A percentile compares a stretch with the other conserved stretches of the same genome.
These are phyloP conservation scores for Solanum gracilifrons DNA, from an alignment of 257 asterid genomes.

Conservation along the genomic window DNA sequence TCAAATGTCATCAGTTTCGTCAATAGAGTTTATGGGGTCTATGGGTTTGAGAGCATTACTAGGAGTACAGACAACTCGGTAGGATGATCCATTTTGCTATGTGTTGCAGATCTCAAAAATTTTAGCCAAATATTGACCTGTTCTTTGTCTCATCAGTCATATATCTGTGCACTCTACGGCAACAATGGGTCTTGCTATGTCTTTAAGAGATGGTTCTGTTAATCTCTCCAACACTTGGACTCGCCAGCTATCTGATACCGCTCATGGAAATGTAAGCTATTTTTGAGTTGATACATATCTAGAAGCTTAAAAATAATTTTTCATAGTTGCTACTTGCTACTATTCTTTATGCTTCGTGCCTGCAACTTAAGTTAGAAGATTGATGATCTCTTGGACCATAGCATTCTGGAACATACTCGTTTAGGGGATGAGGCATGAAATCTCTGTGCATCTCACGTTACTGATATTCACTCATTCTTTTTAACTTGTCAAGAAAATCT, in stretches of 20 bases:
- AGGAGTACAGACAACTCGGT: conserved; percentile 79
- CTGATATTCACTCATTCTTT: neutral
- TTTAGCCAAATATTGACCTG: neutral
- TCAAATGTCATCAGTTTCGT: conserved; percentile 60
- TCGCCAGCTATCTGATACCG: conserved; percentile 71
- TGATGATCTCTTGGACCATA: neutral
- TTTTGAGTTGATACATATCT: neutral
- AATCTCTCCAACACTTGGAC: conserved; percentile 87
- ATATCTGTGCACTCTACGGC: conserved; percentile 79
- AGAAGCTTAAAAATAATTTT: neutral
- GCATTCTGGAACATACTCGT: neutral
- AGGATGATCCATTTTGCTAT: conserved; percentile 7
- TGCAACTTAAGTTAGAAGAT: neutral
- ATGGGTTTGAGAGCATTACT: conserved; percentile 72
- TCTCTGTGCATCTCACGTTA: neutral
- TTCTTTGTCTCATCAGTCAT: conserved; percentile 38
- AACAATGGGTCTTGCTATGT: conserved; percentile 63
- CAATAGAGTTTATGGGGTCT: conserved; percentile 69
- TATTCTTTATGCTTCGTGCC: neutral
- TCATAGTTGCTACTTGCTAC: neutral
- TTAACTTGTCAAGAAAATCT: neutral
- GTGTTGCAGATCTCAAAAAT: neutral
- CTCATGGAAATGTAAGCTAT: conserved; percentile 63
- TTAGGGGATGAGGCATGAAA: neutral
- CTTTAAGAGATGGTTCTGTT: conserved; percentile 82